Evolutionary conservation across 129 eudicot genomes (phyloP).

Genomic region (Saposhnikovia divaricata): DNA sequence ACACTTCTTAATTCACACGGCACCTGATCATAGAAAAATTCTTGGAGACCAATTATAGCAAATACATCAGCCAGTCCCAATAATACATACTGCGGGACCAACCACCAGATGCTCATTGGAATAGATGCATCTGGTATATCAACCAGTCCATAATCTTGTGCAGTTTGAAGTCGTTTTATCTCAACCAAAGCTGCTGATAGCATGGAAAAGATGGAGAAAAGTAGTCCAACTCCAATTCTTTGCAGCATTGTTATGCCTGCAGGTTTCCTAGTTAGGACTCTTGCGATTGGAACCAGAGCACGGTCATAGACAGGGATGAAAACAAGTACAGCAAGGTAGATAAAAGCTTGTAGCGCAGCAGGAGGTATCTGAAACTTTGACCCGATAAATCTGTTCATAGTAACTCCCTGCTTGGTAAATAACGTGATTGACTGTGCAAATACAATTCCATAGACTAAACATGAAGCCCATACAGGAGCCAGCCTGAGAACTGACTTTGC

Average conservation of each 20-base stretch:
- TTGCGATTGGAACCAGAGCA: slow-evolving; percentile 40
- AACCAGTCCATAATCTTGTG: slow-evolving; percentile 31
- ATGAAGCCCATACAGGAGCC: slow-evolving; percentile 54
- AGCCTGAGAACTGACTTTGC: slow-evolving; percentile 41
- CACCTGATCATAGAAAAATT: slow-evolving; percentile 61
- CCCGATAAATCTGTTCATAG: slow-evolving; percentile 60
- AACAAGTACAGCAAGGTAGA: slow-evolving; percentile 31
- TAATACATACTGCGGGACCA: slow-evolving; percentile 52
- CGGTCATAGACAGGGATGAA: slow-evolving; percentile 59
- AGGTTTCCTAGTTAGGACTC: slow-evolving; percentile 30
- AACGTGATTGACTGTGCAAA: slow-evolving; percentile 56
- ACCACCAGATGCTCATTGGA: slow-evolving; percentile 78
- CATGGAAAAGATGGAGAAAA: slow-evolving; percentile 41
- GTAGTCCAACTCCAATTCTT: slow-evolving; percentile 59
- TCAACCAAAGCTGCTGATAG: slow-evolving; percentile 50
- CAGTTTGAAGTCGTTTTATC: slow-evolving; percentile 45
- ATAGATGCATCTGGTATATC: slow-evolving; percentile 31
- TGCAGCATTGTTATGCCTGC: slow-evolving; percentile 67
- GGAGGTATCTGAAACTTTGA: slow-evolving; percentile 47
- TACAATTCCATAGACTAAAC: slow-evolving; percentile 47
- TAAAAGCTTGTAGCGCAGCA: slow-evolving; percentile 56
- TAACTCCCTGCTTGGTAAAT: slow-evolving; percentile 65
- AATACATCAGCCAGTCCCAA: slow-evolving; percentile 47
- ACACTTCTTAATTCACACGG: slow-evolving; percentile 51
- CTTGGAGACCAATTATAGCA: slow-evolving; percentile 65